A percentile compares a stretch with the other conserved stretches of the same genome.
phyloP scores from a whole-genome alignment of 2,329 filamentous ascomycete species.

The Colletotrichum sp. region DNA sequence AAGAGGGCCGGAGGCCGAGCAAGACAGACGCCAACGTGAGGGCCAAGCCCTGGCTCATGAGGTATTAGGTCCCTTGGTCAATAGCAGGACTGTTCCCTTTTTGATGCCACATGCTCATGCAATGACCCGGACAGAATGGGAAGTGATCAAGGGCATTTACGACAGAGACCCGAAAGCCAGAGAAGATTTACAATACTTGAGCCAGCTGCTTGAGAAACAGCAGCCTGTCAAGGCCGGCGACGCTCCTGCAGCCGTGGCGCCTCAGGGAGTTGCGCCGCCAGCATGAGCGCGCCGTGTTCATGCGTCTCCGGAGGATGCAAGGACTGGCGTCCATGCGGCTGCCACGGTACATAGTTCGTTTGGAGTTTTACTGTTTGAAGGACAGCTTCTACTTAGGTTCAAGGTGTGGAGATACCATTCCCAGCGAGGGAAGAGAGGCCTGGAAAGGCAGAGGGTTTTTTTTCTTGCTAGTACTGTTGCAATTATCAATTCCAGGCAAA shows the following conservation, averaged over 20 bases:
- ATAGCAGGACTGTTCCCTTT: constrained; percentile 70
- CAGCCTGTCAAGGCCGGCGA: neutral
- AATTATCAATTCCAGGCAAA: neutral
- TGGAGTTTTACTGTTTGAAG: neutral
- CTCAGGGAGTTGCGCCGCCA: constrained; percentile 14
- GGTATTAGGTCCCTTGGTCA: constrained; percentile 67
- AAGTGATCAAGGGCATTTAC: constrained; percentile 73
- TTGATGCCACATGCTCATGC: constrained; percentile 71
- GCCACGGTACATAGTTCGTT: neutral
- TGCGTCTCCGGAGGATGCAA: neutral
- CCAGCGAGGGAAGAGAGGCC: neutral
- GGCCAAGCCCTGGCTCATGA: constrained; percentile 65
- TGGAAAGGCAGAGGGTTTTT: neutral
- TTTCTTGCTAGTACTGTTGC: neutral
- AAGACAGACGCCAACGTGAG: constrained; percentile 48
- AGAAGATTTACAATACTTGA: constrained; percentile 64
- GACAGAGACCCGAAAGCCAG: constrained; percentile 68
- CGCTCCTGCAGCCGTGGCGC: neutral
- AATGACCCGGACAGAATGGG: constrained; percentile 76
- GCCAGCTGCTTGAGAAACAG: constrained; percentile 58
- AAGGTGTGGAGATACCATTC: neutral
- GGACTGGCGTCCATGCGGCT: neutral
- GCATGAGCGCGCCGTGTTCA: neutral
- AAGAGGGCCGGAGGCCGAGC: constrained; percentile 34
- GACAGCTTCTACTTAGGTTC: neutral